Evolutionary conservation across 2,329 filamentous ascomycete genomes (phyloP).

Genomic region (Xylariaceae sp.): DNA sequence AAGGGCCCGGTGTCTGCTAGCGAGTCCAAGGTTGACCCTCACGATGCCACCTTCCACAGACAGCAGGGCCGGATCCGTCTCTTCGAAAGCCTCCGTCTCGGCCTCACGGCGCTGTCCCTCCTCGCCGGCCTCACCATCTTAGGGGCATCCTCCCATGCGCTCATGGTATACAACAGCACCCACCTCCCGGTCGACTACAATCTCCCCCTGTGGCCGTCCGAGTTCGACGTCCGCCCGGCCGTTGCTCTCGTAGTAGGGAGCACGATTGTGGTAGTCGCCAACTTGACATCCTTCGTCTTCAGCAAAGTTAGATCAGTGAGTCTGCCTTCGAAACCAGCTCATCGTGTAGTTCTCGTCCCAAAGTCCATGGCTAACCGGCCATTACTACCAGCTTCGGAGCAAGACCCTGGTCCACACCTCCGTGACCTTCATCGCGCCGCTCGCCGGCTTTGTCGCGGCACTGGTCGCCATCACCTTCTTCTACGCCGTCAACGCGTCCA

Average conservation of each 20-base stretch:
- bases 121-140: constrained; percentile 47
- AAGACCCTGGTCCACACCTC: constrained; percentile 32
- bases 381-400: constrained; percentile 39
- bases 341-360: too few species aligned
- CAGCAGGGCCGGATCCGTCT: constrained; percentile 32
- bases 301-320: constrained; percentile 48
- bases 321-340: too few species aligned
- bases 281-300: constrained; percentile 41
- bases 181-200: constrained; percentile 41
- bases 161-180: constrained; percentile 52
- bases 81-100: constrained; percentile 41
- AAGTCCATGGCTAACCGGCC: too few species aligned
- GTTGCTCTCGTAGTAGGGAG: constrained; percentile 49
- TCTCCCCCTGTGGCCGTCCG: constrained; percentile 52
- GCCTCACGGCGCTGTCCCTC: constrained; percentile 45
- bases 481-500: constrained; percentile 51
- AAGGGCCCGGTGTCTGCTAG: constrained; percentile 40
- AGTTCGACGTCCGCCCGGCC: constrained; percentile 53
- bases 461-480: constrained; percentile 52
- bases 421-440: constrained; percentile 35
- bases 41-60: constrained; percentile 36
- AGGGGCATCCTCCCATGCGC: constrained; percentile 48
- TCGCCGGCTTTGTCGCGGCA: constrained; percentile 40
- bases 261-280: constrained; percentile 44
- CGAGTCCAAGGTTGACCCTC: constrained; percentile 45